phyloP scores from a whole-genome alignment of 2,329 filamentous ascomycete species.

The Aspergillus sp. region DNA sequence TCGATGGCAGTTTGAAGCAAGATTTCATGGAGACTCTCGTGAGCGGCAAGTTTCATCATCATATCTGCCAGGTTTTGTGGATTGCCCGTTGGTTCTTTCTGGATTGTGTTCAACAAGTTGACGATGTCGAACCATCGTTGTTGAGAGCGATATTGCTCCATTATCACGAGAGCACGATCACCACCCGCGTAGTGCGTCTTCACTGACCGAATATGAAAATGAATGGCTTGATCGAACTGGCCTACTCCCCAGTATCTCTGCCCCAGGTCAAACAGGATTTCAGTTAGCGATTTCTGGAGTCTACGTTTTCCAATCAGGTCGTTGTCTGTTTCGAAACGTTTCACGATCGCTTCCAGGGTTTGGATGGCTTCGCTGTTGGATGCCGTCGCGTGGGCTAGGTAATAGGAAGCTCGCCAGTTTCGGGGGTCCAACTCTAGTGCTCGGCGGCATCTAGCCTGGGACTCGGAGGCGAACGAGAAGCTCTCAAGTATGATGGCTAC shows the following conservation, averaged over 20 bases:
- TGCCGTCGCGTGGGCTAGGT: conserved; percentile 12
- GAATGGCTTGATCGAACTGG: conserved; percentile 5
- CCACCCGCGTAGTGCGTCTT: conserved; percentile 5
- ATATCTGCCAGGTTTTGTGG: conserved; percentile 5
- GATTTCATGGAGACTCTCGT: conserved; percentile 10
- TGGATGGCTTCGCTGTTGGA: conserved; percentile 10
- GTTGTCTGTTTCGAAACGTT: conserved; percentile 2
- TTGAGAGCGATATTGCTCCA: conserved; percentile 7
- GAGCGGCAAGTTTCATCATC: conserved; percentile 7
- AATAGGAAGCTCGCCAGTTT: conserved; percentile 18
- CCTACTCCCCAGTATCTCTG: conserved; percentile 9
- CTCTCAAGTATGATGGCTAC: conserved; percentile 15
- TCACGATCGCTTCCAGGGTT: conserved; percentile 5
- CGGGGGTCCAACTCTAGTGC: conserved; percentile 11
- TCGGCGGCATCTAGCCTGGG: conserved; percentile 13
- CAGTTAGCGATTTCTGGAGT: conserved; percentile 4
- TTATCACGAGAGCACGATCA: conserved; percentile 6
- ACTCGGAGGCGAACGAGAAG: conserved; percentile 9
- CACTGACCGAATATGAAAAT: conserved; percentile 7
- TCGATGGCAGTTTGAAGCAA: conserved; percentile 11
- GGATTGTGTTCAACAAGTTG: conserved; percentile 1
- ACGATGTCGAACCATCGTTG: conserved; percentile 8
- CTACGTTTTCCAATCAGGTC: conserved; percentile 7
- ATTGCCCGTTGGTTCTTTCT: background rate
- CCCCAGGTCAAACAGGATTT: conserved; percentile 12